phyloP scores from a whole-genome alignment of 1,139 yeast genomes.

The Eremothecium cymbalariae region DNA sequence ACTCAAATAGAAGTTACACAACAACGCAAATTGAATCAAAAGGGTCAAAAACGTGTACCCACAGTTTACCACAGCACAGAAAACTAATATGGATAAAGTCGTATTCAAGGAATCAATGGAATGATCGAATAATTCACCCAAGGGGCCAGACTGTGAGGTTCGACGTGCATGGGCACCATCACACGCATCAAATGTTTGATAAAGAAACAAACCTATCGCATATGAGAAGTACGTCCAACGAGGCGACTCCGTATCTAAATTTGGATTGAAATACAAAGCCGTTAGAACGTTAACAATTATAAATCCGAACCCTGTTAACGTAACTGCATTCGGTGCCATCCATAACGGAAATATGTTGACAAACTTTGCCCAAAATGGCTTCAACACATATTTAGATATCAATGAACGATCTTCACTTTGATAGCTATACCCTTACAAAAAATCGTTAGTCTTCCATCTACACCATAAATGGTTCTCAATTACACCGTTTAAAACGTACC shows the following conservation, averaged over 20 bases:
- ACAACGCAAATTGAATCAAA: conserved; percentile 64
- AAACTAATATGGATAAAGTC: conserved; percentile 64
- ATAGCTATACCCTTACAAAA: conserved; percentile 35
- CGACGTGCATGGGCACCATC: conserved; percentile 91
- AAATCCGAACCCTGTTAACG: conserved; percentile 68
- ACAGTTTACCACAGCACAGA: conserved; percentile 63
- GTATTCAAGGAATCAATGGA: conserved; percentile 90
- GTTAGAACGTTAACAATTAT: conserved; percentile 55
- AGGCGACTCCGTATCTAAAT: conserved; percentile 54
- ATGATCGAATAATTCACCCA: conserved; percentile 92
- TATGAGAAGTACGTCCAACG: conserved; percentile 74
- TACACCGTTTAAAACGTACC: too few relatives aligned
- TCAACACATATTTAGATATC: conserved; percentile 63
- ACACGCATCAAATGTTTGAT: conserved; percentile 94
- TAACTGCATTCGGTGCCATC: conserved; percentile 86
- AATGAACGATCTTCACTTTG: conserved; percentile 77
- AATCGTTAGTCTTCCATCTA: too few relatives aligned
- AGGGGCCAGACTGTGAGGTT: conserved; percentile 90
- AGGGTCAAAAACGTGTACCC: conserved; percentile 62
- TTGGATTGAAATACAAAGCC: conserved; percentile 69
- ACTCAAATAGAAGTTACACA: conserved; percentile 76
- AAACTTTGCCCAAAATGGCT: conserved; percentile 64
- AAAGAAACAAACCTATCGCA: conserved; percentile 78
- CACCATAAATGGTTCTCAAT: too few relatives aligned
- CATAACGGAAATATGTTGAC: conserved; percentile 68